Conservation (phyloP, 2,329 filamentous ascomycete species). For the Colletotrichum graminicola region DNA sequence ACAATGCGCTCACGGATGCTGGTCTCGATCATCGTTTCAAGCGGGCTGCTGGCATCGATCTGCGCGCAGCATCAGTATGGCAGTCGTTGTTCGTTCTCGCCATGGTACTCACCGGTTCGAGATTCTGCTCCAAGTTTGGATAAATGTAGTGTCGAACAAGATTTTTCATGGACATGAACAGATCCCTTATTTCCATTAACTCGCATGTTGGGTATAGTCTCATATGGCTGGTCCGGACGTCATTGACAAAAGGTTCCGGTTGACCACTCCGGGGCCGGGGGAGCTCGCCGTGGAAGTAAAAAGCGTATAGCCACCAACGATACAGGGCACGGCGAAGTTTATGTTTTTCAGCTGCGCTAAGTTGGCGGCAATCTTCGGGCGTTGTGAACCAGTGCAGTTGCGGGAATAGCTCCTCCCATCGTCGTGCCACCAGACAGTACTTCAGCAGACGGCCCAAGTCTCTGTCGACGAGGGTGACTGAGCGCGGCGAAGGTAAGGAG, state of each 20-base stretch:
- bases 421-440: slow-evolving; percentile 52
- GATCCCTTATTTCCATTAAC: slow-evolving; percentile 59
- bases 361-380: slow-evolving; percentile 59
- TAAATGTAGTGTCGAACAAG: slow-evolving; percentile 61
- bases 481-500: slow-evolving; percentile 39
- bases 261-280: slow-evolving; percentile 53
- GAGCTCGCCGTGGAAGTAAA: slow-evolving; percentile 63
- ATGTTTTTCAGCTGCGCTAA: slow-evolving; percentile 57
- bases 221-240: slow-evolving; percentile 58
- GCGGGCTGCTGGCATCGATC: slow-evolving; percentile 27
- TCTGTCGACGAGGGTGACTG: slow-evolving; percentile 49
- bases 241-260: slow-evolving; percentile 55
- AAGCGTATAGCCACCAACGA: slow-evolving; percentile 67
- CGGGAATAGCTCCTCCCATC: slow-evolving; percentile 57
- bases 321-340: slow-evolving; percentile 65
- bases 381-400: slow-evolving; percentile 62
- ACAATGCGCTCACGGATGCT: slow-evolving; percentile 51
- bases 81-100: no score
- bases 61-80: slow-evolving; percentile 12
- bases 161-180: slow-evolving; percentile 59
- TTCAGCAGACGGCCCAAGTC: slow-evolving; percentile 52
- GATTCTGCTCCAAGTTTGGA: slow-evolving; percentile 57
- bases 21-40: slow-evolving; percentile 40
- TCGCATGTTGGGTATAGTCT: slow-evolving; percentile 58
- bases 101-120: slow-evolving; percentile 50